A percentile compares a stretch with the other conserved stretches of the same genome.
Evolutionary conservation across 106 monocot genomes (phyloP).

Genomic region (Posidonia australis): DNA sequence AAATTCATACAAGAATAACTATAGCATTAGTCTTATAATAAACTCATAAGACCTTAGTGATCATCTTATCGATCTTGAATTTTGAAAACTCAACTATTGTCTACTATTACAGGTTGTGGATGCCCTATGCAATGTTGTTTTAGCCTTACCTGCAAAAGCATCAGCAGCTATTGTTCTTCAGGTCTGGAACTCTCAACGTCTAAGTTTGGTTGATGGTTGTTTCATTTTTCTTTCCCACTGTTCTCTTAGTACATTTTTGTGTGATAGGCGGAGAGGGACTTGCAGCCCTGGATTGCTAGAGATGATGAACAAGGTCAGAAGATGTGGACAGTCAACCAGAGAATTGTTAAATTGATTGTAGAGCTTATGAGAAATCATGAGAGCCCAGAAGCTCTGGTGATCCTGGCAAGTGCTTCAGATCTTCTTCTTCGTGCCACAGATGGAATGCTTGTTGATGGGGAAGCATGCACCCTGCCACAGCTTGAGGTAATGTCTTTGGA

Average conservation of each 20-base stretch:
- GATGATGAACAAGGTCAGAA: constrained; percentile 85
- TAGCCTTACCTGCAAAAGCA: no score
- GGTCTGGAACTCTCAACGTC: constrained; percentile 32
- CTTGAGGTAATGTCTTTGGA: constrained; percentile 55
- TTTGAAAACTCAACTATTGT: neutral
- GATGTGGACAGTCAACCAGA: constrained; percentile 91
- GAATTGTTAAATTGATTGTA: constrained; percentile 83
- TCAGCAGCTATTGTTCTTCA: constrained; percentile 28
- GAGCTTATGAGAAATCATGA: constrained; percentile 87
- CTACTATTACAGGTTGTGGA: constrained; percentile 64
- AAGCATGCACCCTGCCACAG: constrained; percentile 93
- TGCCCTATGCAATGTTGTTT: constrained; percentile 46
- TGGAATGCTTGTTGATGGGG: constrained; percentile 98
- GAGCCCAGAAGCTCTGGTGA: constrained; percentile 60
- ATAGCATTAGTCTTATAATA: no score
- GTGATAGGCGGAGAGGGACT: constrained; percentile 82
- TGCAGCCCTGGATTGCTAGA: constrained; percentile 98
- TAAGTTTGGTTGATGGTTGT: neutral
- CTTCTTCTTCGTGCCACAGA: constrained; percentile 97
- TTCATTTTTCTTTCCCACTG: neutral
- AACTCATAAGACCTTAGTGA: neutral
- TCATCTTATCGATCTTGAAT: neutral
- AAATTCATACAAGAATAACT: no score
- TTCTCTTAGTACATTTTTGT: constrained; percentile 10
- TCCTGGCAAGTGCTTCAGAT: constrained; percentile 88